A percentile compares a stretch with the other conserved stretches of the same genome.
Conservation (phyloP, 2,329 filamentous ascomycete genomes). For the Fusarium tuaranense region DNA sequence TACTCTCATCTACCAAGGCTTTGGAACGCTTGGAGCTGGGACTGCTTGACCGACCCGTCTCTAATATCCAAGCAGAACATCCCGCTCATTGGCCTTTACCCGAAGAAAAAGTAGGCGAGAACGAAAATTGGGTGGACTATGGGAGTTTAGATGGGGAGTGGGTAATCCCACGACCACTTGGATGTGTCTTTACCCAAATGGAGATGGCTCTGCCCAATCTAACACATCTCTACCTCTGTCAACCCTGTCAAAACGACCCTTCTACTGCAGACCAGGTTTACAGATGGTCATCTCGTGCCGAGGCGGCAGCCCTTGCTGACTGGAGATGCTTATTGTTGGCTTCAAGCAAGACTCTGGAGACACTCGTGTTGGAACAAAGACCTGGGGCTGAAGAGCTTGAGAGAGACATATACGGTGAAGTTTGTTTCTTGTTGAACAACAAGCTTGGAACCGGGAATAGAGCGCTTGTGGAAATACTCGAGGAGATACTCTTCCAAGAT, state of each 20-base stretch:
- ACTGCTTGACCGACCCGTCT: constrained; percentile 18
- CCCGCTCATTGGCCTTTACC: neutral
- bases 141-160: neutral
- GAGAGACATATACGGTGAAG: constrained; percentile 16
- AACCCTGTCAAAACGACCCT: neutral
- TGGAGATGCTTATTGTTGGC: constrained; percentile 8
- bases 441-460: neutral
- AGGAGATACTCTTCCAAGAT: neutral
- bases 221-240: constrained; percentile 10
- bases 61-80: rapidly evolving
- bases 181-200: neutral
- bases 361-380: constrained; percentile 27
- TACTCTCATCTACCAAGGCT: neutral
- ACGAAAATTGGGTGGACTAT: neutral
- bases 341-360: constrained; percentile 10
- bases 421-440: constrained; percentile 14
- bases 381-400: constrained; percentile 11
- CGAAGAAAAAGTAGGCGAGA: neutral
- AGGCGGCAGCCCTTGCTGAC: neutral
- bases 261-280: neutral
- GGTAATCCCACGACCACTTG: constrained; percentile 21
- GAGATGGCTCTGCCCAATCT: neutral
- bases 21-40: constrained; percentile 31
- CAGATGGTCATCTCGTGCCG: constrained; percentile 15
- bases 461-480: neutral